Evolutionary conservation across 1,139 yeast species (phyloP), one percentile per base, ranked within the genome.

Genomic region (Pichia cactophila): DNA sequence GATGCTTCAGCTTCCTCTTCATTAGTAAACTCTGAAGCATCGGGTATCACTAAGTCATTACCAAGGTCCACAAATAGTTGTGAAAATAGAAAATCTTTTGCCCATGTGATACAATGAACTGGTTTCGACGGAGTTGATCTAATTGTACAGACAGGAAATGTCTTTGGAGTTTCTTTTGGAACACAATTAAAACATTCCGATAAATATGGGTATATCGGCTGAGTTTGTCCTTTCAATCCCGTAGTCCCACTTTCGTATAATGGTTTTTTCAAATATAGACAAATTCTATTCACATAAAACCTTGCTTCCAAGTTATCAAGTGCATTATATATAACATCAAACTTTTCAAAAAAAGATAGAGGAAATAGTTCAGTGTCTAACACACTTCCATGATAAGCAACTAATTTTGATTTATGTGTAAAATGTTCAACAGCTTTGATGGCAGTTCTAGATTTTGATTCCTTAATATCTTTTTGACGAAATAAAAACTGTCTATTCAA

Each of bases 91-190:
- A 87, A 94, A 59, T 86, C 88, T 61, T 94, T 94, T 14, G 97
- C 96, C 98, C 99, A 94, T 0, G 95, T 95, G 41, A 94, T 84
- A 64, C 97, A 88, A 63, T 94, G 99, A 10, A 92, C 84, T 0
- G 97, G 97, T 63, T 85, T 90, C 0, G 96, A 87, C 0, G 98
- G 99, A 0, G 98, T 92, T 10, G 96, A 87, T 56, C 99, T 74
- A 50, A 94, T 94, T 0, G 98, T 94, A 64, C 99, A 94, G 2
- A 94, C 96, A 0, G 99, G 97, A 65, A 80, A 92, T 0, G 95
- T 77, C 61, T 86, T 89, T 4, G 97, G 96, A 0, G 95, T 81
- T 37, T 81, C 94, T 61, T 90, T 88, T 7, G 86, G 80, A 35
- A 82, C 80, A 67, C 99, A 94, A 56, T 88, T 97, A 65, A 89